These are phyloP conservation scores for Clitopilus hobsonii DNA, from an alignment of 768 basidiomycete species.

Conservation along the genomic window DNA sequence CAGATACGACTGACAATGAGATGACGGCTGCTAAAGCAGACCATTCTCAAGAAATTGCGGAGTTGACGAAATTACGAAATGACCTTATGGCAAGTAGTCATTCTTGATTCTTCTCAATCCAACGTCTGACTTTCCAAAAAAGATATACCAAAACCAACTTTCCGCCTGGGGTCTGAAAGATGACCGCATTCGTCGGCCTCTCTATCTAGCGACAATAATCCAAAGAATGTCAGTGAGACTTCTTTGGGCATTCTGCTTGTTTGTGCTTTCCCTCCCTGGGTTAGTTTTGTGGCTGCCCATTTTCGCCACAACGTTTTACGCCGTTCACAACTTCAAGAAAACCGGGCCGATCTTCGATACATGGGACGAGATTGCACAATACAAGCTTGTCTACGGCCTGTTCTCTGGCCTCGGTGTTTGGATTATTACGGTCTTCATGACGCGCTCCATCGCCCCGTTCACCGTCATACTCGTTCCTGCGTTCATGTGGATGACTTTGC, in stretches of 20 bases:
- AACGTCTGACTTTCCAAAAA: slow-evolving; percentile 1
- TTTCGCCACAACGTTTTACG: slow-evolving; percentile 65
- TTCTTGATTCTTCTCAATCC: not conserved
- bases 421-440: slow-evolving; percentile 45
- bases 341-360: slow-evolving; percentile 82
- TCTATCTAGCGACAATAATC: slow-evolving; percentile 49
- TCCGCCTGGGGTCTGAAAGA: slow-evolving; percentile 72
- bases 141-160: slow-evolving; percentile 77
- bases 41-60: not conserved
- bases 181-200: slow-evolving; percentile 71
- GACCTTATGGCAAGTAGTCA: slow-evolving; percentile 55
- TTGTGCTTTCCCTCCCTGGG: slow-evolving; percentile 68
- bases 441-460: slow-evolving; percentile 56
- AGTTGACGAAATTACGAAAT: slow-evolving; percentile 22
- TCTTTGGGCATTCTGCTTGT: slow-evolving; percentile 56
- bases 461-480: slow-evolving; percentile 61
- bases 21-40: slow-evolving; percentile 12
- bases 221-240: slow-evolving; percentile 64
- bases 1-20: slow-evolving; percentile 16
- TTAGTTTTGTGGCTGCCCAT: slow-evolving; percentile 80
- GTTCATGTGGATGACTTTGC: slow-evolving; percentile 85
- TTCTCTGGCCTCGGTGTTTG: slow-evolving; percentile 70
- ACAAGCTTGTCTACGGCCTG: slow-evolving; percentile 82
- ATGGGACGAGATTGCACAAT: slow-evolving; percentile 87
- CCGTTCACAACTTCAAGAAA: slow-evolving; percentile 73